phyloP scores from a whole-genome alignment of 2,329 filamentous ascomycete genomes.

The Aspergillus versicolor region DNA sequence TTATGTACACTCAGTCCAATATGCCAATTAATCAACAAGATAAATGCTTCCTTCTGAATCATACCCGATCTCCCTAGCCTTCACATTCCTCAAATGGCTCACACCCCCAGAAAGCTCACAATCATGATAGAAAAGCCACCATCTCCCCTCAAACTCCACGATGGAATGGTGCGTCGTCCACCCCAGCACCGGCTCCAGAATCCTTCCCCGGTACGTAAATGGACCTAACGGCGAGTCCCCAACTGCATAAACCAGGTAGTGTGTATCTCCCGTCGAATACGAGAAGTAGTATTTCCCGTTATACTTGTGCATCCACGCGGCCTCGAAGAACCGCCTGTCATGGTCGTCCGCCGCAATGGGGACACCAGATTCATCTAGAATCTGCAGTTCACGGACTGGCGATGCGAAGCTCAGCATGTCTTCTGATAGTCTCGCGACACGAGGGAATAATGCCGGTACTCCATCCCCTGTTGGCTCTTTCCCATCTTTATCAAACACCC shows the following conservation, averaged over 20 bases:
- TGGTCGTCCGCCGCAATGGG: constrained; percentile 67
- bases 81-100: constrained; percentile 70
- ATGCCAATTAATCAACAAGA: constrained; percentile 1
- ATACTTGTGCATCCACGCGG: constrained; percentile 76
- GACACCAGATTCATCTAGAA: constrained; percentile 63
- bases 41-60: constrained; percentile 63
- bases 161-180: constrained; percentile 84
- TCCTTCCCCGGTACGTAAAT: constrained; percentile 69
- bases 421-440: constrained; percentile 62
- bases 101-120: constrained; percentile 66
- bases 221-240: constrained; percentile 66
- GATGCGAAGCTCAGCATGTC: constrained; percentile 65
- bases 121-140: constrained; percentile 78
- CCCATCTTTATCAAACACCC: constrained; percentile 60
- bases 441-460: constrained; percentile 61
- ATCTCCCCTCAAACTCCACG: constrained; percentile 68
- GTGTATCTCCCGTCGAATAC: constrained; percentile 76
- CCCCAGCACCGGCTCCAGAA: constrained; percentile 73
- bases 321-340: constrained; percentile 75
- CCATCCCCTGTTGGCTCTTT: constrained; percentile 60
- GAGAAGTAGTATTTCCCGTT: constrained; percentile 70
- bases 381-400: constrained; percentile 59
- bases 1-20: background rate
- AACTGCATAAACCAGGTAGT: constrained; percentile 69
- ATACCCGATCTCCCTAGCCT: constrained; percentile 73